These are phyloP conservation scores for Batrachochytrium dendrobatidis DNA, from an alignment of 371 early-diverging fungal genomes.

Conservation along the genomic window DNA sequence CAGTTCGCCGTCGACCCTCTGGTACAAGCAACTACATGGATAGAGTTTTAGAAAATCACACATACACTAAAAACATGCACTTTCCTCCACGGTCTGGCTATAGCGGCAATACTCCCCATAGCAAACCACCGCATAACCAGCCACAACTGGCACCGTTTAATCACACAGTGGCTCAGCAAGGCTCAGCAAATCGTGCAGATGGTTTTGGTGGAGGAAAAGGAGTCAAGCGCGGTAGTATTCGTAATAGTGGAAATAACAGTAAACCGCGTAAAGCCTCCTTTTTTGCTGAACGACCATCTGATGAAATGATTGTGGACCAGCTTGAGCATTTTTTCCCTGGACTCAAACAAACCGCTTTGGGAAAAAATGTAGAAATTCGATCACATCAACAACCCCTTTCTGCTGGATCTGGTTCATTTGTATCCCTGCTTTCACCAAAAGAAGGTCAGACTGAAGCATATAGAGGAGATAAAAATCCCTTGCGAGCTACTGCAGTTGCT, in stretches of 20 bases:
- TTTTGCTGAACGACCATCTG: conserved; percentile 91
- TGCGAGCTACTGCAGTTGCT: no score
- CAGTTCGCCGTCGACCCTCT: no score
- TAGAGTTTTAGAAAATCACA: conserved; percentile 4
- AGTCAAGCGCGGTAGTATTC: no score
- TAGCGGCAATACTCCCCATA: neutral
- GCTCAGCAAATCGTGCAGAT: no score
- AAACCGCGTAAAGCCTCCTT: conserved; percentile 30
- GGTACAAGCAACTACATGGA: no score
- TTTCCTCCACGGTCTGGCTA: conserved; percentile 5
- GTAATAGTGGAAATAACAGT: neutral
- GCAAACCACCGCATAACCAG: neutral
- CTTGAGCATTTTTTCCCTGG: conserved; percentile 83
- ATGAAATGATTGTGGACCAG: conserved; percentile 80
- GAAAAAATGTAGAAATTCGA: no score
- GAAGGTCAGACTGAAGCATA: no score
- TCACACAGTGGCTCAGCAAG: neutral
- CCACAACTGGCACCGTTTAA: neutral
- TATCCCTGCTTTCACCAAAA: no score
- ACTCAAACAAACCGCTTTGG: conserved; percentile 4
- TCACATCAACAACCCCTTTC: no score
- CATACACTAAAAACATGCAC: conserved; percentile 1
- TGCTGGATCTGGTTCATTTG: no score
- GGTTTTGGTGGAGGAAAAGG: neutral
- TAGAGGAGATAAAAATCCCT: no score